A percentile compares a stretch with the other conserved stretches of the same genome.
These are phyloP conservation scores for Metschnikowia lochheadii DNA, from an alignment of 805 yeast species.

Conservation along the genomic window DNA sequence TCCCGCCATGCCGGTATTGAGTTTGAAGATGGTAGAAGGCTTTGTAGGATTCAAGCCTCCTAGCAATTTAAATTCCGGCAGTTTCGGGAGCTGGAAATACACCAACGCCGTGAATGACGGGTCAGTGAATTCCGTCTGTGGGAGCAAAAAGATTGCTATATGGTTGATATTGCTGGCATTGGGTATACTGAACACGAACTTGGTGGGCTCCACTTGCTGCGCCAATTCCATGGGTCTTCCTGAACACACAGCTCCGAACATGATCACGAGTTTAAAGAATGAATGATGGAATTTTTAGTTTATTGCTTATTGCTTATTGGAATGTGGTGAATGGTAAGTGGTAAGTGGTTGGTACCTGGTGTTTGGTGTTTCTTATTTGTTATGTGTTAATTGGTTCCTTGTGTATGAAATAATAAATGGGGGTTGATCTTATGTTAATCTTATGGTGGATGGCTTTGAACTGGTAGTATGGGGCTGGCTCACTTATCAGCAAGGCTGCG, in stretches of 20 bases:
- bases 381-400: neutral
- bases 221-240: constrained; percentile 61
- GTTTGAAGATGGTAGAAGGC: constrained; percentile 88
- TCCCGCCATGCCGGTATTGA: constrained; percentile 43
- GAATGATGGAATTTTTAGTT: too few relatives aligned
- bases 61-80: constrained; percentile 57
- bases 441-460: neutral
- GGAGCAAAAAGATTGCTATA: constrained; percentile 78
- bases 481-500: constrained; percentile 3
- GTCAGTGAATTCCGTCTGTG: constrained; percentile 66
- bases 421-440: too few relatives aligned
- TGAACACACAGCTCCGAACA: constrained; percentile 77
- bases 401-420: too few relatives aligned
- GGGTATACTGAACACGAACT: constrained; percentile 60
- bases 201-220: constrained; percentile 62
- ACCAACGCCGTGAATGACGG: constrained; percentile 75
- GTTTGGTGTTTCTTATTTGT: too few relatives aligned
- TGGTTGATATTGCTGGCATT: constrained; percentile 69
- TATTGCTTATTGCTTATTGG: too few relatives aligned
- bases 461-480: neutral
- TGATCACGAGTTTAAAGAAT: constrained; percentile 15
- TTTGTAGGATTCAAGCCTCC: constrained; percentile 62
- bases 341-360: neutral
- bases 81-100: constrained; percentile 75
- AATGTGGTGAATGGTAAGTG: too few relatives aligned